Evolutionary conservation across 805 yeast species (phyloP), one percentile per base, ranked within the genome.

Genomic region (Candida wancherniae): DNA sequence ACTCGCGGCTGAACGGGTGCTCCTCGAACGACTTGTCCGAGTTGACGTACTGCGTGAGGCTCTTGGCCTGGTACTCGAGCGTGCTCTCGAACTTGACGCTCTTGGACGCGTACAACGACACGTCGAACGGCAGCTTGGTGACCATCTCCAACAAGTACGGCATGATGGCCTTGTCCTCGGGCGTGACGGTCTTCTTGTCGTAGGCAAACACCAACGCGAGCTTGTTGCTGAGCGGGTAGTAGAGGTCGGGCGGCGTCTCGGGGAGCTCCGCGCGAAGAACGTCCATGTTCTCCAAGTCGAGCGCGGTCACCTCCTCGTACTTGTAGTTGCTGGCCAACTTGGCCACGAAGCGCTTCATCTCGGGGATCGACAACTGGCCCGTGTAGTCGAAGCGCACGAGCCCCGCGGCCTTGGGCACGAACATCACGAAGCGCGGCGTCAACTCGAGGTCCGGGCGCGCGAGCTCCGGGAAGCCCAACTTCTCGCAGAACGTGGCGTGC

Each of bases 111-210:
- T 63, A 75, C 5, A 84, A 47, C 39, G 68, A 63, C 5, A 77
- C 63, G 42, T 80, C 71, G 36, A 65, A 59, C 1, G 80, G 78
- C 8, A 79, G 54, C 34, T 72, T 64, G 37, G 82, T 73, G 13
- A 80, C 57, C 9, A 75, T 76, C 33, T 79, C 82, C 24, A 79
- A 53, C 24, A 84, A 44, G 42, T 78, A 71, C 5, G 80, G 77
- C 36, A 84, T 58, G 4, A 81, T 54, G 17, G 71, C 71, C 40
- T 68, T 70, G 53, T 84, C 92, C 49, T 84, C 92, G 2, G 63
- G 65, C 1, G 75, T 63, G 4, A 60, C 58, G 0, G 74, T 60
- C 12, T 68, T 65, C n/a, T 56, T 55, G 35, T 77, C 79, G 47
- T 67, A 73, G 27, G 64, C 57, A 41, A 70, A 78, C 4, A 80